Evolutionary conservation across 2,329 filamentous ascomycete genomes (phyloP), one percentile per base, ranked within the genome.

Genomic region (Orbilia blumenaviensis): DNA sequence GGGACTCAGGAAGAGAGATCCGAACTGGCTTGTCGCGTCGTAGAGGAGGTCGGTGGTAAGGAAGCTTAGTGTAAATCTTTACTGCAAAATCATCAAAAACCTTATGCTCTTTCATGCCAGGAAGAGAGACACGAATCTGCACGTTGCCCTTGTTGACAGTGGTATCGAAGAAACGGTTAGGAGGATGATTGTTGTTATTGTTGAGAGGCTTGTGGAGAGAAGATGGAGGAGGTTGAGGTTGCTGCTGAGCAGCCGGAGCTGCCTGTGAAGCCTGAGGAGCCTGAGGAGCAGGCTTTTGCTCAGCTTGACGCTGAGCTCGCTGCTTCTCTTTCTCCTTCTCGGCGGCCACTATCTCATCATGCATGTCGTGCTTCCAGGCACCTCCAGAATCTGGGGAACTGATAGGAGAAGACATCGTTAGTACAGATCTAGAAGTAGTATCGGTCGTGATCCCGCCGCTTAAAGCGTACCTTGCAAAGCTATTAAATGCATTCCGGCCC

Each of bases 21-120:
- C 95, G 91, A 42, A 98, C 95, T 6, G 95, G 95, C 82, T 98
- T 99, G 84, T 99, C 95, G 80, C 95, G 90, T 78, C 95, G 91
- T 56, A 99, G 87, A 61, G 95, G 95, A 18, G 95, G 95, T 21
- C 95, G 90, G 83, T 98, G 95, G 81, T 98, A 93, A 18, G 95
- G 95, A 56, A 99, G 88, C 80, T 94, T 93, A 42, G 93, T 97
- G 83, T 99, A 94, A 81, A 95, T 92, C 82, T 92, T 95, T 78
- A 96, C 89, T 52, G 92, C 89, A 78, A 96, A 89, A 77, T 90
- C 90, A 29, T 92, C 86, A 81, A 94, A 93, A 44, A 88, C 84
- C 50, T 91, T 87, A 4, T 93, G 88, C 29, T 87, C 86, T 79
- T 89, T 88, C 88, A 96, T 91, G 21, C 88, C 88, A 1, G 92